Evolutionary conservation across 2,329 filamentous ascomycete genomes (phyloP).

Genomic region (Fusarium sp.): DNA sequence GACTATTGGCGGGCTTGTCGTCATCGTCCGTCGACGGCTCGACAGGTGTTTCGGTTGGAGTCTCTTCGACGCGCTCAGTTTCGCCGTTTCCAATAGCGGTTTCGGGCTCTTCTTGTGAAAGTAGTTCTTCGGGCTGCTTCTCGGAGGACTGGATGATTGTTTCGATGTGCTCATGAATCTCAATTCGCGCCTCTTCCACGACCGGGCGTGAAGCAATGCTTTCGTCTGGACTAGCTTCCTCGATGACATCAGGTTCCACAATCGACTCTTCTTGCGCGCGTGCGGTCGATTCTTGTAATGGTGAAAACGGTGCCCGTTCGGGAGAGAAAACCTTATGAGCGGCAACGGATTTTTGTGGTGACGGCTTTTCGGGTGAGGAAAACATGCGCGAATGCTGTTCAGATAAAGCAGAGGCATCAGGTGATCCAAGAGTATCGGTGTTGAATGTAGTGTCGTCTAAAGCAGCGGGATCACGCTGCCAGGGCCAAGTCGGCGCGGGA

Average conservation of each 20-base stretch:
- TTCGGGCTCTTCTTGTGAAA: conserved; percentile 4
- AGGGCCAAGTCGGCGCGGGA: conserved; percentile 30
- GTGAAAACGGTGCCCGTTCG: conserved; percentile 5
- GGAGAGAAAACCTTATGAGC: conserved; percentile 1
- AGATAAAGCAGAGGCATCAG: conserved; percentile 7
- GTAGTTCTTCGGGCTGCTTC: conserved; percentile 12
- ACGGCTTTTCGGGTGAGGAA: conserved; percentile 5
- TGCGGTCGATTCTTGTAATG: conserved; percentile 16
- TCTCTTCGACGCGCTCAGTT: conserved; percentile 30
- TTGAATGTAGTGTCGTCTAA: conserved; percentile 22
- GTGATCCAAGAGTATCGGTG: conserved; percentile 18
- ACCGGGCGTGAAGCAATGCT: background rate
- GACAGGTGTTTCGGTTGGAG: conserved; percentile 24
- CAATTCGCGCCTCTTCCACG: conserved; percentile 16
- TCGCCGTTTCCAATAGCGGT: conserved; percentile 1
- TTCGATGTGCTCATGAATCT: conserved; percentile 29
- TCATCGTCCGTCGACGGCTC: conserved; percentile 4
- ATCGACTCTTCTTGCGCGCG: background rate
- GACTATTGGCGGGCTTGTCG: background rate
- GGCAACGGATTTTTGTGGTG: background rate
- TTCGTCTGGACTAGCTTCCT: background rate
- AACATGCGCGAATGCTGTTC: conserved; percentile 15
- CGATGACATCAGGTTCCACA: background rate
- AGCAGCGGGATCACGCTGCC: conserved; percentile 34
- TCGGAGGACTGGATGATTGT: conserved; percentile 40